Percentiles rank a stretch among this genome's conserved stretches.
These are phyloP conservation scores for Begonia masoniana DNA, from an alignment of 306 rosid genomes.

Conservation along the genomic window DNA sequence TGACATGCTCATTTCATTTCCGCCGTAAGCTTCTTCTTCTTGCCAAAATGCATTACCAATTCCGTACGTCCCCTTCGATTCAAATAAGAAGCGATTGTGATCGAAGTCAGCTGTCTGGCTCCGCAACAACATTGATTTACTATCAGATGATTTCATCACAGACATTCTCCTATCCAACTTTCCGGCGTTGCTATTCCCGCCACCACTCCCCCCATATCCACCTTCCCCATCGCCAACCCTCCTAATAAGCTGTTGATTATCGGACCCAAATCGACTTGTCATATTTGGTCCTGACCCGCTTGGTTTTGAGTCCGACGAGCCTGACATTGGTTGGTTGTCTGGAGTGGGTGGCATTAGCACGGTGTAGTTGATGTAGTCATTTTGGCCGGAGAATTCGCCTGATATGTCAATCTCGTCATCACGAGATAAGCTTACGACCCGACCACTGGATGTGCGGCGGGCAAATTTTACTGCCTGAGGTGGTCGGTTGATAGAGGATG, in stretches of 20 bases:
- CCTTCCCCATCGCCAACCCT: conserved; percentile 9
- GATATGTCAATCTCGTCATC: conserved; percentile 52
- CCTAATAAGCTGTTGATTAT: conserved; percentile 5
- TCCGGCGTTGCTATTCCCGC: conserved; percentile 8
- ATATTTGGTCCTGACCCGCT: conserved; percentile 14
- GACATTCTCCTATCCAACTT: conserved; percentile 61
- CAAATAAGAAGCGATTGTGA: conserved; percentile 83
- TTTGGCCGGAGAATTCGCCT: conserved; percentile 35
- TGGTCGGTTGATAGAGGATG: conserved; percentile 19
- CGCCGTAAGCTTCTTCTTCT: conserved; percentile 35
- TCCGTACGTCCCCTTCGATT: conserved; percentile 67
- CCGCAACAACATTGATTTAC: conserved; percentile 60
- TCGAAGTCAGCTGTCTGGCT: conserved; percentile 77
- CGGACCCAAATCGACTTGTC: conserved; percentile 15
- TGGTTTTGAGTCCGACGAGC: conserved; percentile 22
- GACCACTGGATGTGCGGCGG: conserved; percentile 55
- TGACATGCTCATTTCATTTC: conserved; percentile 37
- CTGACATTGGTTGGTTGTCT: conserved; percentile 47
- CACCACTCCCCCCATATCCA: conserved; percentile 1
- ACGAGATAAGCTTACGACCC: conserved; percentile 44
- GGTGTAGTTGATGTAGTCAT: conserved; percentile 64
- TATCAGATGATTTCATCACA: conserved; percentile 36
- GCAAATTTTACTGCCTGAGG: conserved; percentile 37
- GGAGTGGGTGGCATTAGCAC: conserved; percentile 85
- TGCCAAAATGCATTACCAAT: conserved; percentile 78